Conservation (phyloP, 441 rosid species). For the Syzygium syzygioides region DNA sequence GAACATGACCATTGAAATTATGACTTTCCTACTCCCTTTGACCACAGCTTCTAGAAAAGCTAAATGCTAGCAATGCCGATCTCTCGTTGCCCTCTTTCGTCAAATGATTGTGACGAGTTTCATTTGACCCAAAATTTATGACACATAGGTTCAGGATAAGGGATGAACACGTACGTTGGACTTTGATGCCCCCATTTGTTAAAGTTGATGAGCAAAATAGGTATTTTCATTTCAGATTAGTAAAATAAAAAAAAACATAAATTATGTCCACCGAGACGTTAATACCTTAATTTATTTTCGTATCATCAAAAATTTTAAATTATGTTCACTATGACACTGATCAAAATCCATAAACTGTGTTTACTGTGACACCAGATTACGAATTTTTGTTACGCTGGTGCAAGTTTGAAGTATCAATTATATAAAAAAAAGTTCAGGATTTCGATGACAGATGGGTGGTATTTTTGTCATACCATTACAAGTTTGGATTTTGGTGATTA, state of each 20-base stretch:
- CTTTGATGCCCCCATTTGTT: background rate
- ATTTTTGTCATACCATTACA: background rate
- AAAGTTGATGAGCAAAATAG: background rate
- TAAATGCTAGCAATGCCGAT: background rate
- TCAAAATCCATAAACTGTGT: background rate
- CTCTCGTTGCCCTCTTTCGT: background rate
- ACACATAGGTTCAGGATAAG: background rate
- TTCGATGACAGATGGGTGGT: background rate
- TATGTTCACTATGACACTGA: rapidly evolving
- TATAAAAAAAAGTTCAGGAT: background rate
- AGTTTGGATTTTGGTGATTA: background rate
- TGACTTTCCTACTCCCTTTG: background rate
- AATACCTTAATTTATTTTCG: background rate
- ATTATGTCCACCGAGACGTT: background rate
- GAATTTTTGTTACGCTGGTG: no score
- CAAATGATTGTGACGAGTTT: background rate
- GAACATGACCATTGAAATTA: background rate
- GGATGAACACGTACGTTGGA: background rate
- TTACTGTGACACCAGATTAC: no score
- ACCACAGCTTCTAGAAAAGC: background rate
- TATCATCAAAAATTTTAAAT: background rate
- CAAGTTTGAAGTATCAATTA: background rate
- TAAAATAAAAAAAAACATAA: background rate
- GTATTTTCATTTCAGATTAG: background rate
- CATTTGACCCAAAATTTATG: background rate